phyloP scores from a whole-genome alignment of 129 eudicot genomes.

The Logfia minima region DNA sequence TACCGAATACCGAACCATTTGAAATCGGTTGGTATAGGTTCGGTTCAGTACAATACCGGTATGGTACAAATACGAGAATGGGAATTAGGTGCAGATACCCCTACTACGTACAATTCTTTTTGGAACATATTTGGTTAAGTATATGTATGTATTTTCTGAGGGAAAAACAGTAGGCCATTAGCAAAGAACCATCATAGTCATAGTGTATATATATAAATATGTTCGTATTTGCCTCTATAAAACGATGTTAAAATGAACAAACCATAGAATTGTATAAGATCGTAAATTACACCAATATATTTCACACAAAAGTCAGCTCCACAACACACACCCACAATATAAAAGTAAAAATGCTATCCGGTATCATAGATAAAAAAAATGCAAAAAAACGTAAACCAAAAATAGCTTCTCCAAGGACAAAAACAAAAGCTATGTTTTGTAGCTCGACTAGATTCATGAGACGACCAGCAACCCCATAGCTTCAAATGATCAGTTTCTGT shows the following conservation, averaged over 20 bases:
- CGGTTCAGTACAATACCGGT: no score
- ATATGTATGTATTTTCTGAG: no score
- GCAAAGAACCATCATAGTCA: no score
- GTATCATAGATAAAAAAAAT: slow-evolving; percentile 15
- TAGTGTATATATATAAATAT: no score
- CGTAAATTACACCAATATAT: slow-evolving; percentile 20
- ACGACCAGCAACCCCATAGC: slow-evolving; percentile 22
- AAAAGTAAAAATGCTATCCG: slow-evolving; percentile 18
- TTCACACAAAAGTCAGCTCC: slow-evolving; percentile 30
- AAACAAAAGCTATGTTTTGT: slow-evolving; percentile 11
- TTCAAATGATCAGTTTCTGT: slow-evolving; percentile 29
- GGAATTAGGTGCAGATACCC: no score
- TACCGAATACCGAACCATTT: no score
- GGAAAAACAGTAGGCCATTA: no score
- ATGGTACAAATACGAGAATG: no score
- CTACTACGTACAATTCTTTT: no score
- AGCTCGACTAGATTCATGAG: slow-evolving; percentile 14
- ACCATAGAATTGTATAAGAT: slow-evolving; percentile 19
- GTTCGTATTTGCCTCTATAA: no score
- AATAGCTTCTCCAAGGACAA: slow-evolving; percentile 12
- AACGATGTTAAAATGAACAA: background rate
- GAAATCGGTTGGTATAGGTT: no score
- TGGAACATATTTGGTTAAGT: no score
- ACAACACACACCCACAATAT: slow-evolving; percentile 22
- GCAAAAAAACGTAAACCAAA: slow-evolving; percentile 18